These are phyloP conservation scores for Didymella pomorum DNA, from an alignment of 2,329 filamentous ascomycete species.

Conservation along the genomic window DNA sequence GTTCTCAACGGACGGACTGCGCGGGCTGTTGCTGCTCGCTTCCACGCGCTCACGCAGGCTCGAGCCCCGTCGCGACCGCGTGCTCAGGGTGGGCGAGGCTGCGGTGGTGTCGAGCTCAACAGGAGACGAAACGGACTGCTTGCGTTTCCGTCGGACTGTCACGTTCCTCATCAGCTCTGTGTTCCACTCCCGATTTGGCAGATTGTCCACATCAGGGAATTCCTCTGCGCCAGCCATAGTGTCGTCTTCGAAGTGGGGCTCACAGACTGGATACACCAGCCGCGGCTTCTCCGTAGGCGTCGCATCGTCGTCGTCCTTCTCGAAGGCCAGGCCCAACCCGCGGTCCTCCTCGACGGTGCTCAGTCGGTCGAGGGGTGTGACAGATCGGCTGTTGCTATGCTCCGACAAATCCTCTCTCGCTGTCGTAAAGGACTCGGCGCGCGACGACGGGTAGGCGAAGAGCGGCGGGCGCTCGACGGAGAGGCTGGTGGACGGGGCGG, in stretches of 20 bases:
- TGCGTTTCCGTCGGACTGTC: slow-evolving; percentile 49
- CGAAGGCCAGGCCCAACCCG: slow-evolving; percentile 49
- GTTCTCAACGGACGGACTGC: slow-evolving; percentile 55
- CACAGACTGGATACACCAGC: slow-evolving; percentile 27
- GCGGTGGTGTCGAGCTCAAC: slow-evolving; percentile 28
- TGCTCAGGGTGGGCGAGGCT: slow-evolving; percentile 19
- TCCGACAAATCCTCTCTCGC: slow-evolving; percentile 54
- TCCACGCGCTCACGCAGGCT: slow-evolving; percentile 46
- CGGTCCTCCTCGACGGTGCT: slow-evolving; percentile 43
- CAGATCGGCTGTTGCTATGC: slow-evolving; percentile 38
- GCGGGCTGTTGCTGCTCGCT: slow-evolving; percentile 43
- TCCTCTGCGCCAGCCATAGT: slow-evolving; percentile 24
- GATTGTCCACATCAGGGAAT: slow-evolving; percentile 31
- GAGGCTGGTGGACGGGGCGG: slow-evolving; percentile 1
- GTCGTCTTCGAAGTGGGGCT: too few species aligned
- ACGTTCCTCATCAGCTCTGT: slow-evolving; percentile 54
- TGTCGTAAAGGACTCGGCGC: slow-evolving; percentile 57
- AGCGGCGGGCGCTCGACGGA: slow-evolving; percentile 36
- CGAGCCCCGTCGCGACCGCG: slow-evolving; percentile 33
- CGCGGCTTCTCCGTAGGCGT: slow-evolving; percentile 43
- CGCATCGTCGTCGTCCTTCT: slow-evolving; percentile 38
- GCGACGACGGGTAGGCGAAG: slow-evolving; percentile 51
- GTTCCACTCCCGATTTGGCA: slow-evolving; percentile 51
- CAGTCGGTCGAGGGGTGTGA: slow-evolving; percentile 40
- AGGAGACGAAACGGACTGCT: slow-evolving; percentile 32